Conservation (phyloP, 805 yeast genomes). For the Ogataea paraovalis region DNA sequence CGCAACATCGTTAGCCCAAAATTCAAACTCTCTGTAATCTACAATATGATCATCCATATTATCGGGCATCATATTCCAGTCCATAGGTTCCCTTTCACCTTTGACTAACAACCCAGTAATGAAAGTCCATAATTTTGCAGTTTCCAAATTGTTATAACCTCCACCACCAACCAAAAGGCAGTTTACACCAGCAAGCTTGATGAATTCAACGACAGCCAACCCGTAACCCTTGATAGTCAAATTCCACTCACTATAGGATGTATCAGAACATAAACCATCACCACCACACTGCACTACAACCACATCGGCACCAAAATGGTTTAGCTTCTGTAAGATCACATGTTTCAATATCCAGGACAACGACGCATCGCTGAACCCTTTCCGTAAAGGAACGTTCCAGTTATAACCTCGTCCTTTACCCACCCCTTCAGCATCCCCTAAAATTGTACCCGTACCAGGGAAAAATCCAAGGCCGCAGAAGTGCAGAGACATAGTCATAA, state of each 20-base stretch:
- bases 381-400: constrained; percentile 52
- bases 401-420: constrained; percentile 36
- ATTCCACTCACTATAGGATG: constrained; percentile 62
- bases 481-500: constrained; percentile 62
- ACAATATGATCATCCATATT: constrained; percentile 41
- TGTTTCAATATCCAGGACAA: constrained; percentile 35
- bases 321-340: constrained; percentile 41
- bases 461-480: constrained; percentile 62
- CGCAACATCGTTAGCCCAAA: constrained; percentile 26
- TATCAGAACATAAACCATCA: constrained; percentile 68
- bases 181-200: constrained; percentile 30
- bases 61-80: constrained; percentile 36
- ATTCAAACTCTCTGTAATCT: constrained; percentile 16
- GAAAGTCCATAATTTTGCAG: constrained; percentile 58
- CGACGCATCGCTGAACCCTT: constrained; percentile 50
- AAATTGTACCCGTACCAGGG: constrained; percentile 62
- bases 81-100: constrained; percentile 14
- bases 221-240: constrained; percentile 51
- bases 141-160: constrained; percentile 61
- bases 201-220: constrained; percentile 28
- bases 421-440: constrained; percentile 28
- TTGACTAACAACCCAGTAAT: constrained; percentile 30
- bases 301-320: constrained; percentile 42
- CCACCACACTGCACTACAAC: constrained; percentile 68
- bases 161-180: constrained; percentile 68